Conservation (phyloP, 768 basidiomycete species). For the Kwoniella dejecticola region DNA sequence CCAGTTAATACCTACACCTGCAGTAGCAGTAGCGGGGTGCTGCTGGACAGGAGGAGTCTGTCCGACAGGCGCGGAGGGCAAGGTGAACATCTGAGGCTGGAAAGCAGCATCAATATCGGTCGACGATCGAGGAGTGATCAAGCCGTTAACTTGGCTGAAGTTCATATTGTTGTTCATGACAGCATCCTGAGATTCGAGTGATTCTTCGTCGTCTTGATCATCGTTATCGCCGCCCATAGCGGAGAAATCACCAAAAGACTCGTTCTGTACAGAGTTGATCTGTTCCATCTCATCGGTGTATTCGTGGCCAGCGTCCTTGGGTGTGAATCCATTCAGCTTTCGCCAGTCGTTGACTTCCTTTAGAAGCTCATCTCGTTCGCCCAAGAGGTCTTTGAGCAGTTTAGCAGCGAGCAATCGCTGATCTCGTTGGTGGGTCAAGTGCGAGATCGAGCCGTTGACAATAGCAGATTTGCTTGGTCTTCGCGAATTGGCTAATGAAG, state of each 20-base stretch:
- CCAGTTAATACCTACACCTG: constrained; percentile 33
- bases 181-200: constrained; percentile 1
- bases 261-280: constrained; percentile 49
- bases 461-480: constrained; percentile 95
- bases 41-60: background rate
- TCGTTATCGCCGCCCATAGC: constrained; percentile 43
- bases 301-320: constrained; percentile 39
- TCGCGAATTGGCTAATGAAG: constrained; percentile 85
- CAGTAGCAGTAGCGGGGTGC: background rate
- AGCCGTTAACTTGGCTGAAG: constrained; percentile 21
- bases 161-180: constrained; percentile 3
- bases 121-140: constrained; percentile 40
- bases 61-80: background rate
- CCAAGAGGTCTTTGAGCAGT: constrained; percentile 75
- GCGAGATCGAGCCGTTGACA: constrained; percentile 91
- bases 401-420: constrained; percentile 78
- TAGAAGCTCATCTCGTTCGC: constrained; percentile 82
- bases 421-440: constrained; percentile 68
- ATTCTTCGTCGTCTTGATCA: constrained; percentile 17
- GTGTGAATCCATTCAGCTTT: constrained; percentile 65
- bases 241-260: constrained; percentile 51
- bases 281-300: constrained; percentile 53
- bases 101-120: constrained; percentile 25
- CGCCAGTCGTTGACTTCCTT: constrained; percentile 94
- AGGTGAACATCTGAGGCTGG: constrained; percentile 18